Evolutionary conservation across 148 eudicot species (phyloP).

Genomic region (Talinum fruticosum): DNA sequence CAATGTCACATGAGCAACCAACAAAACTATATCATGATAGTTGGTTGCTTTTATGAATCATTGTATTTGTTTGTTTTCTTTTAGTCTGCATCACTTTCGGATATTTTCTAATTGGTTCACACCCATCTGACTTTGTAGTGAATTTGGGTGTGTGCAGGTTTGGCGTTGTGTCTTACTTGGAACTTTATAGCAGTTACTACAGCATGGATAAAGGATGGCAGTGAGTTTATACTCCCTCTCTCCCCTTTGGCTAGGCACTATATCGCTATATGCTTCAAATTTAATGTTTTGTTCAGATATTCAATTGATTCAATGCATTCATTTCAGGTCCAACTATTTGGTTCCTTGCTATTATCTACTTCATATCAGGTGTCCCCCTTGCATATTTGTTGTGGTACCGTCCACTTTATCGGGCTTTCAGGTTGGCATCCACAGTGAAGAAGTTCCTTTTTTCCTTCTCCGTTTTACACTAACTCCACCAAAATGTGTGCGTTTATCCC

Average conservation of each 20-base stretch:
- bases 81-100: not conserved
- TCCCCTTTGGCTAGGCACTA: not conserved
- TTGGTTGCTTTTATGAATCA: not conserved
- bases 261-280: not conserved
- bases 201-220: slow-evolving; percentile 79
- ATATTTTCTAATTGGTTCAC: too few relatives aligned
- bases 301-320: slow-evolving; percentile 1
- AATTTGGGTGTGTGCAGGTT: slow-evolving; percentile 46
- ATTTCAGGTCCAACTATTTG: slow-evolving; percentile 65
- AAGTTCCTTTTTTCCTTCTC: not conserved
- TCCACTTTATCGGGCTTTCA: slow-evolving; percentile 84
- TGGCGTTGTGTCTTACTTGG: slow-evolving; percentile 69
- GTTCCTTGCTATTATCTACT: slow-evolving; percentile 95
- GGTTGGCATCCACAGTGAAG: slow-evolving; percentile 32
- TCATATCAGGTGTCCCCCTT: slow-evolving; percentile 82
- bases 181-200: slow-evolving; percentile 79
- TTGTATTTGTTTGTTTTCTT: not conserved
- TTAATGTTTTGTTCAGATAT: not conserved
- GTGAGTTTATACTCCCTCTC: slow-evolving; percentile 34
- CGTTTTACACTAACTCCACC: not conserved
- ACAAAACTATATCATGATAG: not conserved
- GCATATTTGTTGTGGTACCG: slow-evolving; percentile 89
- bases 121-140: not conserved
- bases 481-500: not conserved
- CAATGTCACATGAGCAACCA: not conserved